A percentile compares a stretch with the other conserved stretches of the same genome.
phyloP scores from a whole-genome alignment of 257 asterid species.

The Solanum arcanum region DNA sequence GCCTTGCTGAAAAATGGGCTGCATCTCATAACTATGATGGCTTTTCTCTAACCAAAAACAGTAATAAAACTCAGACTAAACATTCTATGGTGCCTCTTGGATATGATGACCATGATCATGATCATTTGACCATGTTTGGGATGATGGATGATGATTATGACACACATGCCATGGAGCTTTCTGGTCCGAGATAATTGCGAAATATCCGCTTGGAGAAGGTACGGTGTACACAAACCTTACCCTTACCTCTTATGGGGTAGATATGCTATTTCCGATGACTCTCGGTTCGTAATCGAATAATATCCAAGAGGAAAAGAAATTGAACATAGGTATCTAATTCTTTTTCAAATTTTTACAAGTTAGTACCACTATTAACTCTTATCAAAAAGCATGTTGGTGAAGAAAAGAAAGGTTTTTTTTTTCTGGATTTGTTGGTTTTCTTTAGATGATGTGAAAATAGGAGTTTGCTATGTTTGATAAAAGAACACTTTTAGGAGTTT shows the following conservation, averaged over 20 bases:
- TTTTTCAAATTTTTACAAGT: slow-evolving; percentile 10
- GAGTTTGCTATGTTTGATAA: not conserved
- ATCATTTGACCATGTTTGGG: slow-evolving; percentile 48
- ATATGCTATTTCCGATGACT: not conserved
- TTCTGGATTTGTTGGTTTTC: not conserved
- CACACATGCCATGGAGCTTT: slow-evolving; percentile 90
- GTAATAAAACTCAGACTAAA: slow-evolving; percentile 7
- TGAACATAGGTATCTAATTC: slow-evolving; percentile 4
- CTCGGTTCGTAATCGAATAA: slow-evolving; percentile 7
- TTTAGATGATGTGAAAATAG: not conserved
- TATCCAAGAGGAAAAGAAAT: not conserved
- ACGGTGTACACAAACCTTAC: not conserved
- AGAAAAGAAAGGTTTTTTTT: not conserved
- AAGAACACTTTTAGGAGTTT: not conserved
- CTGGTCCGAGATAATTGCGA: slow-evolving; percentile 70
- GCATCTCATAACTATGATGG: slow-evolving; percentile 49
- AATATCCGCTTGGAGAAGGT: not conserved
- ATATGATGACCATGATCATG: slow-evolving; percentile 29
- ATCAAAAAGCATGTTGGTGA: not conserved
- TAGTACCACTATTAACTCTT: not conserved
- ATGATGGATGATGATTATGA: slow-evolving; percentile 80
- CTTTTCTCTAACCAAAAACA: slow-evolving; percentile 13
- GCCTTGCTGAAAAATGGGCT: slow-evolving; percentile 97
- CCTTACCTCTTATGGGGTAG: not conserved
- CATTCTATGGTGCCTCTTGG: slow-evolving; percentile 4